Conservation (phyloP, 352 stramenopile genomes). For the Globisporangium rhizosaccharum region DNA sequence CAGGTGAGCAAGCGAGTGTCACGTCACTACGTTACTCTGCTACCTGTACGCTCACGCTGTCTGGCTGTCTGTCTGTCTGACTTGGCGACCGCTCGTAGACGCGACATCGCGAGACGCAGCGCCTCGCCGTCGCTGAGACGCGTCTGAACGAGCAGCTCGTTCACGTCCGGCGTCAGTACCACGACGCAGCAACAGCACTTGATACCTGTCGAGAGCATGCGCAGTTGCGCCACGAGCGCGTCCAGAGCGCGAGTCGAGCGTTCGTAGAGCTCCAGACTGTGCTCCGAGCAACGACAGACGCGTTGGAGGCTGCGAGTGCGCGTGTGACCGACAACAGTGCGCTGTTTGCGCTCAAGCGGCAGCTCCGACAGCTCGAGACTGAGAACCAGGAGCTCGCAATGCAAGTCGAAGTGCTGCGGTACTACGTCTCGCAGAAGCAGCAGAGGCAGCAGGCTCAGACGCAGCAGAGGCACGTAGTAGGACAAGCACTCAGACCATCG, state of each 20-base stretch:
- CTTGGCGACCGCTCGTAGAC: slow-evolving; percentile 3
- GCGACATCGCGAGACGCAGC: slow-evolving; percentile 16
- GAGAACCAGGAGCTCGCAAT: slow-evolving; percentile 38
- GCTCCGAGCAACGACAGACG: slow-evolving; percentile 5
- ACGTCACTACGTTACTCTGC: not conserved
- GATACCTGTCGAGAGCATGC: slow-evolving; percentile 9
- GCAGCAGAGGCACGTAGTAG: too few species aligned
- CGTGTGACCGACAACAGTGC: slow-evolving; percentile 29
- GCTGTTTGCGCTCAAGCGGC: slow-evolving; percentile 40
- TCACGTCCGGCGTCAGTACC: slow-evolving; percentile 19
- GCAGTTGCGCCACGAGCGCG: slow-evolving; percentile 13
- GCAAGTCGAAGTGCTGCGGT: slow-evolving; percentile 32
- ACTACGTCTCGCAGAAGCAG: slow-evolving; percentile 31
- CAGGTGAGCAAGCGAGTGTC: slow-evolving; percentile 7
- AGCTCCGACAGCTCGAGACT: slow-evolving; percentile 29
- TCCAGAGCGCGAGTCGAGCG: slow-evolving; percentile 14
- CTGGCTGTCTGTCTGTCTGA: not conserved
- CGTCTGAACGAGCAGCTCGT: slow-evolving; percentile 27
- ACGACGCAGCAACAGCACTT: slow-evolving; percentile 22
- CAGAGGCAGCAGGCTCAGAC: not conserved
- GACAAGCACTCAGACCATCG: too few species aligned
- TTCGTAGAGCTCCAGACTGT: slow-evolving; percentile 19
- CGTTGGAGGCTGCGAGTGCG: slow-evolving; percentile 20
- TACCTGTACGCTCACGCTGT: not conserved
- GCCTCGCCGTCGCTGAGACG: slow-evolving; percentile 30